Evolutionary conservation across 108 stramenopile species (phyloP), one percentile per base, ranked within the genome.

Genomic region (Skeletonema grethae): DNA sequence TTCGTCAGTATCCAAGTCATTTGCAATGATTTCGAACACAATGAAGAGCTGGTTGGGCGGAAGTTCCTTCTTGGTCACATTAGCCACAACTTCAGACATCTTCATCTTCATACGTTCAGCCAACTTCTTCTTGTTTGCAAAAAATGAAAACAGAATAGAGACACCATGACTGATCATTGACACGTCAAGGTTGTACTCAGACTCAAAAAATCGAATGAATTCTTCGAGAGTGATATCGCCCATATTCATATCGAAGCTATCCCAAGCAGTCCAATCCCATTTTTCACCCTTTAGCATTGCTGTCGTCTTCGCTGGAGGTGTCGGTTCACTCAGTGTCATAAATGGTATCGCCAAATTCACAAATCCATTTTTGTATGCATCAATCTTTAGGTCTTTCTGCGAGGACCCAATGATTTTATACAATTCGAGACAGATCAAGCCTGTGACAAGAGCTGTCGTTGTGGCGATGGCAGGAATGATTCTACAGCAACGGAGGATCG

Each of bases 401-500:
- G 95, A 67, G 18, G 92, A 88, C 15, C 95, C 92, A 62, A 98
- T 80, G 45, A 99, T 75, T 89, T 99, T 99, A 90, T 95, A 96
- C 41, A 99, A 78, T 71, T 99, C 99, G 31, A 99, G 82, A 68
- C 98, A 97, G 69, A 98, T 87, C 41, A 98, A 76, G 43, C 99
- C 99, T 0, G 99, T 97, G 60, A 98, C 99, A 70, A 99, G 82
- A 5, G 99, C 97, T 11, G 99, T 99, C 16, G 97, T 99, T 16
- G 99, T 99, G 45, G 99, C 97, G 82, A 99, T 99, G 28, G 99
- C 99, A 12, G 99, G 99, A 69, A 98, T 99, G 79, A 99, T 99
- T 65, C 95, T 94, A 29, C 34, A 30, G 57, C 20, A 12, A 58
- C 11, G 15, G 4, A 46, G 0, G 29, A 36, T 63, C 13, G 3